Evolutionary conservation across 192 early-diverging fungal genomes (phyloP).

Genomic region (Entomortierella beljakovae): DNA sequence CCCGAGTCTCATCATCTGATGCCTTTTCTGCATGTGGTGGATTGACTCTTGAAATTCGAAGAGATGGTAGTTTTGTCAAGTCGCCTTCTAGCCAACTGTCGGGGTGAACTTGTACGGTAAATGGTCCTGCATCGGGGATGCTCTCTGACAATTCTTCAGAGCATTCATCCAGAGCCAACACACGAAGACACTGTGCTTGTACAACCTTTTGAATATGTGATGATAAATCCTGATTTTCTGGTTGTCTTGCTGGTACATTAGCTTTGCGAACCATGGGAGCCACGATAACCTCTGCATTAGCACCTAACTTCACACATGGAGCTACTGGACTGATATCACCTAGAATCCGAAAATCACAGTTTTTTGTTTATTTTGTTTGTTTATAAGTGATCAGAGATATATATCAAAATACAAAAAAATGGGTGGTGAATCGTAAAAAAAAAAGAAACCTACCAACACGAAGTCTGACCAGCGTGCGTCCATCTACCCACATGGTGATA

Average conservation of each 20-base stretch:
- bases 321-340: constrained; percentile 65
- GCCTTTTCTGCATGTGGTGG: constrained; percentile 53
- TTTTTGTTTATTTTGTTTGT: too few species aligned
- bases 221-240: constrained; percentile 43
- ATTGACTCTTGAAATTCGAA: constrained; percentile 57
- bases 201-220: constrained; percentile 48
- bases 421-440: too few species aligned
- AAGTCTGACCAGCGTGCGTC: constrained; percentile 72
- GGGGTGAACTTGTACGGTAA: constrained; percentile 57
- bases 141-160: constrained; percentile 32
- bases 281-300: constrained; percentile 78
- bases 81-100: constrained; percentile 44
- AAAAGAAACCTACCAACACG: constrained; percentile 61
- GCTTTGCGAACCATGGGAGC: constrained; percentile 73
- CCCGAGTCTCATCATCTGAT: constrained; percentile 50
- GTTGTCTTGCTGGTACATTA: constrained; percentile 13
- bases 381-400: too few species aligned
- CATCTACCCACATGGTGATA: constrained; percentile 81
- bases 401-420: too few species aligned
- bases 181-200: constrained; percentile 46
- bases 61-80: constrained; percentile 30
- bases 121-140: constrained; percentile 17
- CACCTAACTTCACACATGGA: constrained; percentile 64
- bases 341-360: constrained; percentile 10
- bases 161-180: constrained; percentile 41